Base-by-base conservation (phyloP, 805 yeast species). In the Komagataella populi region DNA sequence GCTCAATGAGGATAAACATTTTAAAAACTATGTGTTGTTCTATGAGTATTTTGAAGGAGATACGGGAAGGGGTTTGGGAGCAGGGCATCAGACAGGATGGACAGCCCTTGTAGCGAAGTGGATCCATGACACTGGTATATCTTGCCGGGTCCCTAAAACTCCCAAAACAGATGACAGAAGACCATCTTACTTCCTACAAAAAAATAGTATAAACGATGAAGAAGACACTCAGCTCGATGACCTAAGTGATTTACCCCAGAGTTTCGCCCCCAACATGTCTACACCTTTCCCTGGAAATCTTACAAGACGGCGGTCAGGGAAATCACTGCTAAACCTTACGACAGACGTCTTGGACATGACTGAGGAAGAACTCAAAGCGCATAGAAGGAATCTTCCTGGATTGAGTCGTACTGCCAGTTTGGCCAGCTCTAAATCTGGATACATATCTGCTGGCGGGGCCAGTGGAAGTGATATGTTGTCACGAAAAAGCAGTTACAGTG, bases 1-100 rank as follows among this genome's bases (percentile, higher is more conserved):
- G 56, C 59, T 78, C 23, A 76, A 81, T 52, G 69, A 71, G 36
- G 95, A 87, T 63, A 81, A 79, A 50, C 63, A 78, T 63, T 90
- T 87, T 71, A 78, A 77, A 59, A 95, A 88, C 54, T 76, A 78
- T 56, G 77, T 87, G 46, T 83, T 85, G 55, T 89, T 87, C 63
- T 85, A 79, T 63, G 97, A 89, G 70, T 89, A 84, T 64, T 89
- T 89, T 63, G 95, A 89, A 60, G 96, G 95, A 57, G 97, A 89
- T 63, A 84, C 93, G 2, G 97, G 97, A 45, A 77, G 96, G 57
- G 97, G 96, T 5, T 69, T 89, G 52, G 97, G 97, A 39, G 88
- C 96, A 1, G 81, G 89, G 50, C 96, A 90, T 70, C 97, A 89
- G 69, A 84, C 89, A 72, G 97, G 97, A 10, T 89, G 97, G 97